Conservation (phyloP, 257 asterid species). For the Solanum infundibuliforme region DNA sequence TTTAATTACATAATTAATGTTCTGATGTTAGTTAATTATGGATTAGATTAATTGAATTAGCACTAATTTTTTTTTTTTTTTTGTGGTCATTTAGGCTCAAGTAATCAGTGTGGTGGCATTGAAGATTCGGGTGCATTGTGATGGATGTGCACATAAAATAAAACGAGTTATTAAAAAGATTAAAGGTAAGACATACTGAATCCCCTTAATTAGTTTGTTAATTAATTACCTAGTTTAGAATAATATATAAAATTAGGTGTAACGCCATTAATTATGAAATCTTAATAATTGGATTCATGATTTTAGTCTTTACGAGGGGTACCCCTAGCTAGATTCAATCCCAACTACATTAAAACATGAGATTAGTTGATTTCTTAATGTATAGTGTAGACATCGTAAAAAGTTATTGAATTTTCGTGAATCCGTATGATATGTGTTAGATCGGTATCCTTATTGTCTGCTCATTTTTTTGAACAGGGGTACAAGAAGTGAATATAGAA, state of each 20-base stretch:
- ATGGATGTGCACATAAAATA: conserved; percentile 77
- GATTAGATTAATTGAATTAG: background rate
- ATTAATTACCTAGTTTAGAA: background rate
- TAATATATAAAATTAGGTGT: background rate
- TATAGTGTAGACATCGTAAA: too few relatives aligned
- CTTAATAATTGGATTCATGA: background rate
- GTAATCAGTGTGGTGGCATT: conserved; percentile 39
- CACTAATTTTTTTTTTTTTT: background rate
- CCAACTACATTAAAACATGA: background rate
- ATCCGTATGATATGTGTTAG: background rate
- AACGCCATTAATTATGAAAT: too few relatives aligned
- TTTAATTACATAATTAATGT: background rate
- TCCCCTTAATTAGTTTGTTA: background rate
- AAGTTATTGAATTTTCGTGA: background rate
- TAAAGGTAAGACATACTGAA: conserved; percentile 38
- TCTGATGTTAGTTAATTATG: background rate
- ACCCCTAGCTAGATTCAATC: background rate
- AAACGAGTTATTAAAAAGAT: conserved; percentile 51
- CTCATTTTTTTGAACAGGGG: conserved; percentile 30
- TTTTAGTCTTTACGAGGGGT: background rate
- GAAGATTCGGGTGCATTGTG: conserved; percentile 72
- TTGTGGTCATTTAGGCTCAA: conserved; percentile 25
- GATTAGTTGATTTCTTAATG: background rate
- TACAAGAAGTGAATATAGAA: conserved; percentile 37
- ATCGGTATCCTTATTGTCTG: background rate